Percentiles rank a stretch among this genome's conserved stretches.
Evolutionary conservation across 176 grass and related monocot genomes (phyloP).

Genomic region (Cenchrus fungigraminus): DNA sequence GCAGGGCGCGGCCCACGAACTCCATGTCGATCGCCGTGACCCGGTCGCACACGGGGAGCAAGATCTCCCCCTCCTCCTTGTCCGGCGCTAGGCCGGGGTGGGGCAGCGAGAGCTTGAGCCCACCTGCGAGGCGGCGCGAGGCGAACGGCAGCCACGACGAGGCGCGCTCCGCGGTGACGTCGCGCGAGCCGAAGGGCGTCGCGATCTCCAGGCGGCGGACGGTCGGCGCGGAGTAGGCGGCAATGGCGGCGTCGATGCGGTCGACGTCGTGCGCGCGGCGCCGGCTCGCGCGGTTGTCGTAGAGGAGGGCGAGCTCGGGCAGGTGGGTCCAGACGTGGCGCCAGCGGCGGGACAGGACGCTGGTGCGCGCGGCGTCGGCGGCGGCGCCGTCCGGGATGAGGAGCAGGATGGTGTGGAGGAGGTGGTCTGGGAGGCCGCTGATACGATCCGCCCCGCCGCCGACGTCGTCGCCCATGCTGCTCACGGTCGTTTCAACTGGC

Average conservation of each 20-base stretch:
- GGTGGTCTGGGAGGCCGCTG: constrained; percentile 22
- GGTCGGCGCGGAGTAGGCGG: neutral
- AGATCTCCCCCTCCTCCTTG: neutral
- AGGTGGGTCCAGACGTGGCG: neutral
- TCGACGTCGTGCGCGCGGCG: too few species aligned
- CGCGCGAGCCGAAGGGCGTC: neutral
- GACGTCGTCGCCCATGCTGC: neutral
- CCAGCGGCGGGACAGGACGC: constrained; percentile 27
- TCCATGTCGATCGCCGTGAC: neutral
- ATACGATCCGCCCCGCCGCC: neutral
- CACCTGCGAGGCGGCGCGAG: neutral
- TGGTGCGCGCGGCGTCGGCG: neutral
- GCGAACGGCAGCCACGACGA: neutral
- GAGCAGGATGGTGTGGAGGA: constrained; percentile 11
- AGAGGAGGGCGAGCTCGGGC: neutral
- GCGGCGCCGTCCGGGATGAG: neutral
- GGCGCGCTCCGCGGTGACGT: too few species aligned
- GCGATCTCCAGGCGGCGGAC: neutral
- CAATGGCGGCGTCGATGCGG: neutral
- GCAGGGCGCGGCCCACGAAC: neutral
- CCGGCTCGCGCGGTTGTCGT: too few species aligned
- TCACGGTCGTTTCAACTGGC: too few species aligned
- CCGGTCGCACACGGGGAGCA: neutral
- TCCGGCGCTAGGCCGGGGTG: neutral
- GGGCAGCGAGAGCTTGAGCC: neutral